A percentile compares a stretch with the other conserved stretches of the same genome.
phyloP scores from a whole-genome alignment of 2,329 filamentous ascomycete species.

The Eutypella sp. region DNA sequence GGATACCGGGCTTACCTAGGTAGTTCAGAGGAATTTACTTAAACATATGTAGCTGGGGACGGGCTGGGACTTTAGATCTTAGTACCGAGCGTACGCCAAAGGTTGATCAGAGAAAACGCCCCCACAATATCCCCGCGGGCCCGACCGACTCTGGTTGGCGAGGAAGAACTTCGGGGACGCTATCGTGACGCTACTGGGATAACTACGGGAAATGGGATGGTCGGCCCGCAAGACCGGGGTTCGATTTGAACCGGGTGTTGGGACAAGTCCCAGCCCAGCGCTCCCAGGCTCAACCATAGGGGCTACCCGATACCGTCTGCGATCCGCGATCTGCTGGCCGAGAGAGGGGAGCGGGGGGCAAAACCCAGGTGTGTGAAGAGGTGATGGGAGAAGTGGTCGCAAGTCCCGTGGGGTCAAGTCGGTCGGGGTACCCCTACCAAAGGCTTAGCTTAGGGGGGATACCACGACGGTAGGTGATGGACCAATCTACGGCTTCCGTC shows the following conservation, averaged over 20 bases:
- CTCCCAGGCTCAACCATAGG: slow-evolving; percentile 5
- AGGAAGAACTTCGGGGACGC: slow-evolving; percentile 13
- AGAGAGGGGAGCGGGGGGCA: too few relatives aligned
- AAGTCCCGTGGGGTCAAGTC: too few relatives aligned
- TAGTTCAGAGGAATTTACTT: neutral
- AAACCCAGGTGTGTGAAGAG: too few relatives aligned
- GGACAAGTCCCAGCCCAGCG: neutral
- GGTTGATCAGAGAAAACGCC: neutral
- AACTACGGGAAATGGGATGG: slow-evolving; percentile 10
- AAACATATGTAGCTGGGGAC: too few relatives aligned
- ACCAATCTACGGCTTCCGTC: too few relatives aligned
- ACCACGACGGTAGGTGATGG: too few relatives aligned
- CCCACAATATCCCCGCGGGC: neutral
- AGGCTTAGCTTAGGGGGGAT: too few relatives aligned
- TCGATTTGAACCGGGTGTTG: slow-evolving; percentile 7
- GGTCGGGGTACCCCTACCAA: too few relatives aligned
- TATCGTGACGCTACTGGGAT: slow-evolving; percentile 12
- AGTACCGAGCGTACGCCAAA: too few relatives aligned
- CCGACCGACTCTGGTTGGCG: neutral
- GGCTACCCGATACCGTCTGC: slow-evolving; percentile 6
- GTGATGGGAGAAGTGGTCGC: too few relatives aligned
- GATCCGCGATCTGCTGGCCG: too few relatives aligned
- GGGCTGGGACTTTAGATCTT: too few relatives aligned
- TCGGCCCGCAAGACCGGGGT: slow-evolving; percentile 15
- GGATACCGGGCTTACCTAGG: neutral